Percentiles rank a stretch among this genome's conserved stretches.
phyloP scores from a whole-genome alignment of 345 rosid genomes.

The Lepidium aucheri region DNA sequence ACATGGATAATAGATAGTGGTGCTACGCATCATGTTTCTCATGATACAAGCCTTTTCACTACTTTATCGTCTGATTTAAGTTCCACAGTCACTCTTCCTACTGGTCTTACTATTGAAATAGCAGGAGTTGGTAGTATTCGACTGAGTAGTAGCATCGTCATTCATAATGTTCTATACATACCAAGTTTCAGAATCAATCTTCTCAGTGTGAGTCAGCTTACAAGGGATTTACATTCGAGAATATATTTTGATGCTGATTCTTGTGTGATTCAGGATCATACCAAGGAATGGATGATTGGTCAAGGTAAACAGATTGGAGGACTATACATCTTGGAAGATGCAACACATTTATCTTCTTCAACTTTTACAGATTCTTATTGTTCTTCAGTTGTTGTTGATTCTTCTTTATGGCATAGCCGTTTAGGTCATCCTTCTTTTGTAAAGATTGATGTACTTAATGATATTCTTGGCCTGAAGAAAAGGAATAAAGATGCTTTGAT shows the following conservation, averaged over 20 bases:
- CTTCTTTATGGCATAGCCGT: no score
- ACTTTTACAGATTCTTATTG: neutral
- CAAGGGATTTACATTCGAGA: neutral
- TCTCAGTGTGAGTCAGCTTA: neutral
- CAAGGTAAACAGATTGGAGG: neutral
- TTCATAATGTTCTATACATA: neutral
- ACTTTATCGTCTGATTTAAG: neutral
- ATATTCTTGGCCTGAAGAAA: no score
- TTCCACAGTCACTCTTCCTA: neutral
- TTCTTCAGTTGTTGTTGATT: neutral
- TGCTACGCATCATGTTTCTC: neutral
- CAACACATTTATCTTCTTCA: neutral
- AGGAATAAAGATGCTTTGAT: no score
- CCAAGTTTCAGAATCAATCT: rapidly evolving
- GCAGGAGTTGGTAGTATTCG: neutral
- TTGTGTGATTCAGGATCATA: neutral
- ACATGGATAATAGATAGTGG: no score
- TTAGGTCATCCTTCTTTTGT: no score
- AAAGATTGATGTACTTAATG: no score
- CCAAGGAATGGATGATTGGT: neutral
- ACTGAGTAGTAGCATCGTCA: neutral
- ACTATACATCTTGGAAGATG: neutral
- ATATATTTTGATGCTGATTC: neutral
- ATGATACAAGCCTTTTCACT: neutral
- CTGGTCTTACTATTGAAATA: neutral